Evolutionary conservation across 1,284 basidiomycete genomes (phyloP), one percentile per base, ranked within the genome.

Genomic region (Inonotus hispidus): DNA sequence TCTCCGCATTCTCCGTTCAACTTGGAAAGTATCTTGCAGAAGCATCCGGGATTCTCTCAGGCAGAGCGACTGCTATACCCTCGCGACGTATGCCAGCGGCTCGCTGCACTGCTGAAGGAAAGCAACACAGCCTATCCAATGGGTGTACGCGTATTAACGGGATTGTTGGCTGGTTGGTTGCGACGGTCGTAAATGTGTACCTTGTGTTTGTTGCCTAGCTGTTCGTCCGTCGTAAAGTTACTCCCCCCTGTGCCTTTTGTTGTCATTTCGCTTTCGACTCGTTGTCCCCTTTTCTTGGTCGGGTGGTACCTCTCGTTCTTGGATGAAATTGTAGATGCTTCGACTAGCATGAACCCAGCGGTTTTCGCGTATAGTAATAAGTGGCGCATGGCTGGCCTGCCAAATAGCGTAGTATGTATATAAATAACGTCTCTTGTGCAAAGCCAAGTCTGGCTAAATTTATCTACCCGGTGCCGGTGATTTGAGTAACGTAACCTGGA

Each of bases 41-140:
- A 78, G 65, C 87, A 89, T 71, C 89, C 88, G 32, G 88, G 87
- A 19, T 92, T 92, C 71, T 85, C 88, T 10, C 88, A 91, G 71
- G 88, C 90, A n/a, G 90, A 93, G 71, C 83, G 87, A 66, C 75
- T 92, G 8, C 84, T 80, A 58, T 92, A 93, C 66, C 89, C 90
- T 0, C 82, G 87, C 74, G 76, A 83, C 47, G 77, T 88, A 8
- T 92, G 90, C 70, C 80, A 81, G 25, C 81, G 85, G 53, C 70
- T 93, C 21, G 87, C 84, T 0, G 79, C 74, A 7, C 67, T 88
- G 62, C 74, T 93, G 64, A 84, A 78, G 70, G 88, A 92, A 71
- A 92, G 88, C 67, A 91, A 86, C 64, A 72, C 70, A 3, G 81
- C 85, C 3, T 93, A 92, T 69, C 90, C 90, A 0, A 82, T 85